A percentile compares a stretch with the other conserved stretches of the same genome.
Evolutionary conservation across 139 green algal species (phyloP).

Genomic region (Pleodorina starrii): DNA sequence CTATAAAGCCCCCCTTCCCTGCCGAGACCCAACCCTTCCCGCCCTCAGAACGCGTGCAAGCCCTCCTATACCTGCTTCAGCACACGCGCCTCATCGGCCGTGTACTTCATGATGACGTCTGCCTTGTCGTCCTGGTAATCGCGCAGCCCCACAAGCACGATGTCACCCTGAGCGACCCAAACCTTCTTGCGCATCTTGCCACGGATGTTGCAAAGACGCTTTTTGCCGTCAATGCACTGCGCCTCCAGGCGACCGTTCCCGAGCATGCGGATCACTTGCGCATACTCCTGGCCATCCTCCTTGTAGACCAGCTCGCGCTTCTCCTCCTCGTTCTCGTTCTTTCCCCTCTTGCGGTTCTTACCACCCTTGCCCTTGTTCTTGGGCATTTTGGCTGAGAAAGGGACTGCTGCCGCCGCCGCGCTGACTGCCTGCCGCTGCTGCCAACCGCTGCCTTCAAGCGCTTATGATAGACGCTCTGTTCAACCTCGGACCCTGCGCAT

Average conservation of each 20-base stretch:
- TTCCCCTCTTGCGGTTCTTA: constrained; percentile 78
- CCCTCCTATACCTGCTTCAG: constrained; percentile 84
- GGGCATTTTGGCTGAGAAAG: constrained; percentile 53
- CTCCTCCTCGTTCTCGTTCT: constrained; percentile 95
- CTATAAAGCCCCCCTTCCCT: too few relatives aligned
- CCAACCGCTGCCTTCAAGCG: background rate
- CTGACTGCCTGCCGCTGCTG: background rate
- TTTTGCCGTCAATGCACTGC: constrained; percentile 98
- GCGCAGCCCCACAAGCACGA: constrained; percentile 97
- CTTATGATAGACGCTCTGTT: background rate
- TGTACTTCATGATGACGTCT: constrained; percentile 98
- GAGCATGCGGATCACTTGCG: constrained; percentile 97
- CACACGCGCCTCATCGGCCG: constrained; percentile 77
- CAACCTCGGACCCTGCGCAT: background rate
- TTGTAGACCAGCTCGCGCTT: constrained; percentile 99
- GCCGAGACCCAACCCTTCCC: too few relatives aligned
- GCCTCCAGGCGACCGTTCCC: constrained; percentile 98
- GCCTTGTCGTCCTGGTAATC: constrained; percentile 99
- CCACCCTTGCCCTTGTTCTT: constrained; percentile 76
- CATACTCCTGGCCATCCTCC: constrained; percentile 96
- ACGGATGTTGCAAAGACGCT: constrained; percentile 98
- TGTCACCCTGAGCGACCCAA: constrained; percentile 88
- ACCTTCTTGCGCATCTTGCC: constrained; percentile 99
- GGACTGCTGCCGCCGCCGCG: constrained; percentile 19
- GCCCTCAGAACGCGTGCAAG: too few relatives aligned